Base-by-base conservation (phyloP, 805 yeast species). In the Tetrapisispora arboricola region DNA sequence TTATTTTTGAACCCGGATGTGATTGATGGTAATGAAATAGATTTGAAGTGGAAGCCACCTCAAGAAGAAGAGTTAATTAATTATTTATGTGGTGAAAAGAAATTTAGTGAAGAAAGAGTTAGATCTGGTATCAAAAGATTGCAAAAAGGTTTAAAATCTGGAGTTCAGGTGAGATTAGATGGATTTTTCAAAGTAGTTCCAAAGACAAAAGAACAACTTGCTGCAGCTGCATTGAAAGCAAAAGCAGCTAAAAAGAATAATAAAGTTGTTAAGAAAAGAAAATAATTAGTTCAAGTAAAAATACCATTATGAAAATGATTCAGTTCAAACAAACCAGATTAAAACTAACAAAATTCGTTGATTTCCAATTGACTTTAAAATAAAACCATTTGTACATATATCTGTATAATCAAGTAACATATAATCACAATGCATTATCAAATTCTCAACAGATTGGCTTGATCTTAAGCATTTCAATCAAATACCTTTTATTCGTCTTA, bases 41-140 rank as follows among this genome's bases (percentile, higher is more conserved):
- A 74, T 2, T 58, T 92, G 53, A 86, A 87, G 59, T 92, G 97
- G 97, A 63, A 59, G 3, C 88, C 82, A 44, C 98, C 98, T 1
- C 83, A 92, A 54, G 75, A 80, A 33, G 90, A 84, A 7, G 96
- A 84, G 1, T 68, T 92, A 40, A 69, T 88, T 16, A 76, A 86
- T 32, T 90, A 75, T 51, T 75, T 92, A 79, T 94, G 86, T 26
- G 75, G 70, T 39, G 82, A 86, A 44, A 88, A 90, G 58, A 95
- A 95, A 0, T 92, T 92, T 62, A 82, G 80, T 47, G 98, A 92
- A 56, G 96, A 90, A 38, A 73, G 98, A 57, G 85, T 92, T 15
- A 76, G 79, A 50, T 73, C 81, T 43, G 98, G 96, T 29, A 88
- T 88, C 6, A 84, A 77, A 31, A 81, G 90, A 60, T 71, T 92